Evolutionary conservation across 1,139 yeast genomes (phyloP).

Genomic region (Pichia cactophila): DNA sequence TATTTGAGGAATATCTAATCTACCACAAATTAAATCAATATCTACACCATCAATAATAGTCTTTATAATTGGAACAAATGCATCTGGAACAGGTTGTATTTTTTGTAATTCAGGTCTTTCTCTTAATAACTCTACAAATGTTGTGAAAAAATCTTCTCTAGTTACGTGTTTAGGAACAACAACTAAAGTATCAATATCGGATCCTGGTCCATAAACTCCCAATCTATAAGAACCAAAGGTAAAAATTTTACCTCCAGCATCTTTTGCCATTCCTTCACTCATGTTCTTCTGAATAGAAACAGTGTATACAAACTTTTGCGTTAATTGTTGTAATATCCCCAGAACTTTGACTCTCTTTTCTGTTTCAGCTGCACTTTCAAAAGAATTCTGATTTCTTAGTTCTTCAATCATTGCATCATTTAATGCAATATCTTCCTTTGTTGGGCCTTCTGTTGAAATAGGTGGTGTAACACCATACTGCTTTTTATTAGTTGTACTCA

Average conservation of each 20-base stretch:
- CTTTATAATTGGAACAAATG: conserved; percentile 91
- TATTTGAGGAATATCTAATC: conserved; percentile 71
- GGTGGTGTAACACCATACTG: conserved; percentile 86
- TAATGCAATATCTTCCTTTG: conserved; percentile 65
- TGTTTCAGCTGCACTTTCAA: conserved; percentile 79
- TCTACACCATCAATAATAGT: conserved; percentile 82
- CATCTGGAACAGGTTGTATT: conserved; percentile 89
- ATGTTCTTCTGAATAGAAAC: conserved; percentile 78
- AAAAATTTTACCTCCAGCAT: conserved; percentile 94
- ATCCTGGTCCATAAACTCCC: conserved; percentile 97
- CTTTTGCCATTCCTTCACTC: conserved; percentile 96
- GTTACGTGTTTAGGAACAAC: conserved; percentile 96
- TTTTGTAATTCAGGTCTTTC: conserved; percentile 78
- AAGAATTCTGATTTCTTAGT: conserved; percentile 76
- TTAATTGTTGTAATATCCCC: conserved; percentile 57
- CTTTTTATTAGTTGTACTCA: conserved; percentile 15
- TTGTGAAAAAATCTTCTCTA: conserved; percentile 79
- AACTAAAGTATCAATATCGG: conserved; percentile 92
- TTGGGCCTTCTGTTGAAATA: conserved; percentile 75
- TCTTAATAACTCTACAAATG: conserved; percentile 61
- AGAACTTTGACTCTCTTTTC: conserved; percentile 72
- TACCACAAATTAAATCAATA: conserved; percentile 82
- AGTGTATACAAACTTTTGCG: conserved; percentile 71
- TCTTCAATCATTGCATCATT: conserved; percentile 76
- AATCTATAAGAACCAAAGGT: conserved; percentile 91